Evolutionary conservation across 2,329 filamentous ascomycete genomes (phyloP).

Genomic region (Pyricularia pennisetigena): DNA sequence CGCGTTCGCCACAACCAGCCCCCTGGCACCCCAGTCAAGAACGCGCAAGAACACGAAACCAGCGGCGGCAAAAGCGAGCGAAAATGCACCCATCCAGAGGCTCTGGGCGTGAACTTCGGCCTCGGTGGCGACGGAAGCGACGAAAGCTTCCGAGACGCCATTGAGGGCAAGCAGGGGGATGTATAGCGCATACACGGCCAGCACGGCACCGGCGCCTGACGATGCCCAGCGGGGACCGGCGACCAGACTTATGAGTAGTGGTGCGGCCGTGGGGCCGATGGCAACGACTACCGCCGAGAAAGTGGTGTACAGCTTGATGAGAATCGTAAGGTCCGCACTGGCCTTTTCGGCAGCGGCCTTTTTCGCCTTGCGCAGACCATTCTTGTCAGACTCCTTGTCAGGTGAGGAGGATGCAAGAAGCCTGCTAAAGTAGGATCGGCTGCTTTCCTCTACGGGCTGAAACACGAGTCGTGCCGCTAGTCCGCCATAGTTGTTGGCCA

Average conservation of each 20-base stretch:
- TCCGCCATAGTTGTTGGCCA: constrained; percentile 91
- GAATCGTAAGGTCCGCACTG: constrained; percentile 43
- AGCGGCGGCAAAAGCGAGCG: constrained; percentile 60
- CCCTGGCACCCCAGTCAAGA: constrained; percentile 60
- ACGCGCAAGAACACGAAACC: constrained; percentile 69
- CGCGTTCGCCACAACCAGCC: constrained; percentile 77
- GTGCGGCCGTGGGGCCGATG: constrained; percentile 67
- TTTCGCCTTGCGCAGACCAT: neutral
- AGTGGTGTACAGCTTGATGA: constrained; percentile 66
- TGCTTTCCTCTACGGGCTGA: constrained; percentile 91
- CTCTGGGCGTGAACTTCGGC: constrained; percentile 68
- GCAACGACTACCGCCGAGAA: constrained; percentile 59
- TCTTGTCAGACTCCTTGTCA: constrained; percentile 8
- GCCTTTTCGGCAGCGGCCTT: constrained; percentile 48
- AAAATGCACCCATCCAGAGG: constrained; percentile 76
- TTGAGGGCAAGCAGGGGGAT: constrained; percentile 89
- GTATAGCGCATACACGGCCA: constrained; percentile 82
- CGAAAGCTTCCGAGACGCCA: constrained; percentile 85
- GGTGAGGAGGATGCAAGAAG: constrained; percentile 41
- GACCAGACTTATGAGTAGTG: constrained; percentile 62
- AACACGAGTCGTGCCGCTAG: constrained; percentile 82
- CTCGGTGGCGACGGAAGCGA: constrained; percentile 73
- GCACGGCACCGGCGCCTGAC: constrained; percentile 61
- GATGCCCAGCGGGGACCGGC: constrained; percentile 69
- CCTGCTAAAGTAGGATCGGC: constrained; percentile 79